These are phyloP conservation scores for Psophocarpus tetragonolobus DNA, from an alignment of 306 rosid genomes.

Conservation along the genomic window DNA sequence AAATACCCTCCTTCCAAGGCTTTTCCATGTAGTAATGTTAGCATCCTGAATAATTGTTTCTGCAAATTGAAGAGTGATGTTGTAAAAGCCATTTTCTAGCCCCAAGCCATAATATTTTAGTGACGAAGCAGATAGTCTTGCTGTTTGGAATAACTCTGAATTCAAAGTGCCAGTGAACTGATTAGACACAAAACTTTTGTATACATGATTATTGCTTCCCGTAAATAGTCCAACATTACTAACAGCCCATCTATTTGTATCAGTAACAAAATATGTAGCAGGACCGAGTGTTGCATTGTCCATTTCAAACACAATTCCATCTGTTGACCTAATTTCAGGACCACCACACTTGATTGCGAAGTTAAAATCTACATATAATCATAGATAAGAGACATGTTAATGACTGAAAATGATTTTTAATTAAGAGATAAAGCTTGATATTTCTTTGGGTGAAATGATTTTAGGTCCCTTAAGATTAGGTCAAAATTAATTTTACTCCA, in stretches of 20 bases:
- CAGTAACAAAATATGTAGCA: slow-evolving; percentile 61
- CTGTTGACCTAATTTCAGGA: slow-evolving; percentile 40
- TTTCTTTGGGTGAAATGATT: no score
- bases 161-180: slow-evolving; percentile 50
- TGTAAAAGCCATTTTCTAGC: no score
- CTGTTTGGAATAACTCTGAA: slow-evolving; percentile 62
- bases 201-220: slow-evolving; percentile 27
- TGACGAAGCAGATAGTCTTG: slow-evolving; percentile 73
- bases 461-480: no score
- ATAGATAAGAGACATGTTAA: background rate
- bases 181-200: slow-evolving; percentile 28
- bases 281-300: slow-evolving; percentile 68
- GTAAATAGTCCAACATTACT: slow-evolving; percentile 70
- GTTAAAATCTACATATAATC: slow-evolving; percentile 48
- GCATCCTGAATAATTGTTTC: no score
- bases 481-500: no score
- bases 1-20: slow-evolving; percentile 70
- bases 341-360: slow-evolving; percentile 80
- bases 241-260: slow-evolving; percentile 61
- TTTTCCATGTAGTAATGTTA: slow-evolving; percentile 59
- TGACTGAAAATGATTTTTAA: background rate
- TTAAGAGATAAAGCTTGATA: background rate
- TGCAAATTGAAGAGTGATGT: no score
- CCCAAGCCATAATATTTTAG: slow-evolving; percentile 77
- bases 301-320: slow-evolving; percentile 43